Base-by-base conservation (phyloP, 163 green algal species). In the Chlorella variabilis region DNA sequence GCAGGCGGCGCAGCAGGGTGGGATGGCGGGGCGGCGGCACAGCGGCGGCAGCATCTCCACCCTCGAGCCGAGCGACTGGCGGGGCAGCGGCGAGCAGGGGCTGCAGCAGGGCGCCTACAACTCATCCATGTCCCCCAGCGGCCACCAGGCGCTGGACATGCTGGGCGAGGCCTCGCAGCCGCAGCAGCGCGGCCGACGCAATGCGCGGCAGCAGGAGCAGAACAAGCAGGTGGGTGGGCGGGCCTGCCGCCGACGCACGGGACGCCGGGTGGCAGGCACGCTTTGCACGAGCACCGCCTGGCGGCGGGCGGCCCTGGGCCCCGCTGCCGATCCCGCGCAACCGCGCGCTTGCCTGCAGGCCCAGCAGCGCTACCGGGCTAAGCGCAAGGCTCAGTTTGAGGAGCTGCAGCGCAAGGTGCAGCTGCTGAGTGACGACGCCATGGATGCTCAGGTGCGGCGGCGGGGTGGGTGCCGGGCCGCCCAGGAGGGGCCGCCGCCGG, bases 351-450 rank as follows among this genome's bases (percentile, higher is more conserved):
- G n/a, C n/a, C 70, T 41, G 54, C 79, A 85, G 80, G 80, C 80
- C 23, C 80, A 85, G 66, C 80, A 85, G 75, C 80, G 80, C 8
- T 85, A 85, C 71, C 80, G 80, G 11, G 80, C 80, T 39, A 85
- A 80, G 61, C 71, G 80, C 21, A 85, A 85, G 39, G 80, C 80
- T 2, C 80, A 85, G 74, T 85, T 85, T 81, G 80, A 85, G 65
- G 80, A 85, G 15, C 39, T 85, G 74, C 80, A 82, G 75, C 48
- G 31, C 7, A 68, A 49, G 54, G 80, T 85, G 71, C n/a, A 54
- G 45, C 27, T 58, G 34, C 73, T 85, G 54, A 61, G 23, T 27
- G 42, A 31, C 0, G 66, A 81, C 36, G 51, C 42, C 13, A 13
- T 25, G 8, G 62, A 27, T 1, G 33, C 33, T 15, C 61, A 71